These are phyloP conservation scores for Macrocybe gigantea DNA, from an alignment of 768 basidiomycete genomes.

Conservation along the genomic window DNA sequence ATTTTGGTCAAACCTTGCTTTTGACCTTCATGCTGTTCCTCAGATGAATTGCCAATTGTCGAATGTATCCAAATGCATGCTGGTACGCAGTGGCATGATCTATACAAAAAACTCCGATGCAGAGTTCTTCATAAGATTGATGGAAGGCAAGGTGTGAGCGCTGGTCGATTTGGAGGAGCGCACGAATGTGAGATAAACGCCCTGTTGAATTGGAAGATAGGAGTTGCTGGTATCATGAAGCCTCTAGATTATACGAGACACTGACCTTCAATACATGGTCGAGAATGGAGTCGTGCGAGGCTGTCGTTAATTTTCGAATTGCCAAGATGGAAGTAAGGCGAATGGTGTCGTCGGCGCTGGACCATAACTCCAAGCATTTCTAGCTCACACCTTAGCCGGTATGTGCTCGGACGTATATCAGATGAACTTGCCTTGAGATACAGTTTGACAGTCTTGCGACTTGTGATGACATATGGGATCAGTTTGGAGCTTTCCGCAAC, in stretches of 20 bases:
- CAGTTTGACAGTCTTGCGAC: constrained; percentile 76
- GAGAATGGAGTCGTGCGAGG: constrained; percentile 72
- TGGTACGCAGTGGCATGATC: constrained; percentile 76
- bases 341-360: constrained; percentile 68
- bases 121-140: constrained; percentile 97
- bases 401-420: neutral
- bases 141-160: constrained; percentile 79
- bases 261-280: constrained; percentile 84
- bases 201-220: constrained; percentile 34
- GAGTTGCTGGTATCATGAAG: neutral
- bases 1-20: constrained; percentile 50
- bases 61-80: constrained; percentile 93
- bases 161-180: constrained; percentile 83
- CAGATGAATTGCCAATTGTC: constrained; percentile 90
- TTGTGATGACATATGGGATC: constrained; percentile 81
- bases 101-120: constrained; percentile 88
- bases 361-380: constrained; percentile 86
- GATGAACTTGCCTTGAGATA: constrained; percentile 69
- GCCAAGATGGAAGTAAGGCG: constrained; percentile 85
- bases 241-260: neutral
- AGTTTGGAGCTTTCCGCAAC: constrained; percentile 84
- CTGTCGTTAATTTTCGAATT: constrained; percentile 71
- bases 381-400: constrained; percentile 19
- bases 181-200: constrained; percentile 83
- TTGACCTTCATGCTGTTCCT: constrained; percentile 87